Evolutionary conservation across 495 filamentous ascomycete genomes (phyloP).

Genomic region (Penicillium bialowiezense): DNA sequence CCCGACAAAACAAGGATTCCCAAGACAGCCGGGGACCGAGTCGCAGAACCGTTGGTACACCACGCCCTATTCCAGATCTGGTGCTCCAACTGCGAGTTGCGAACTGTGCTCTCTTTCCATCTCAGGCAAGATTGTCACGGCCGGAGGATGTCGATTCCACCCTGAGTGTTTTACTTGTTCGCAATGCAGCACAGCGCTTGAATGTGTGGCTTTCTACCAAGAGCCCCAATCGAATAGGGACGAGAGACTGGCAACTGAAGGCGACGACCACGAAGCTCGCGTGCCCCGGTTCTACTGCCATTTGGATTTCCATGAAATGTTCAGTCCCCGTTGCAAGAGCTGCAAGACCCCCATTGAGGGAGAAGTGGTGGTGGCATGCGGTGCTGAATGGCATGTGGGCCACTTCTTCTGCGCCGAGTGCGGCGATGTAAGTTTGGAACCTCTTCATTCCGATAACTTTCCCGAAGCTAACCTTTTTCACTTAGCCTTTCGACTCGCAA

Average conservation of each 20-base stretch:
- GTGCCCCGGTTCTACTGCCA: conserved; percentile 90
- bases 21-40: conserved; percentile 23
- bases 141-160: conserved; percentile 81
- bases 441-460: no score
- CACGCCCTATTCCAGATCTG: conserved; percentile 52
- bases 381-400: conserved; percentile 92
- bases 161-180: conserved; percentile 91
- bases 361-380: conserved; percentile 89
- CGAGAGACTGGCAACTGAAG: conserved; percentile 60
- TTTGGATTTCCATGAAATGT: conserved; percentile 94
- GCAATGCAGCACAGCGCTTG: conserved; percentile 81
- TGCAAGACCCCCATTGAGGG: conserved; percentile 99
- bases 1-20: conserved; percentile 13
- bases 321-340: conserved; percentile 88
- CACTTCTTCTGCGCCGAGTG: conserved; percentile 99
- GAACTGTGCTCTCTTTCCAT: conserved; percentile 81
- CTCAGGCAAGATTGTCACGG: conserved; percentile 83
- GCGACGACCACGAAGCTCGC: conserved; percentile 55
- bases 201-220: conserved; percentile 93
- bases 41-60: conserved; percentile 36
- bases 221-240: conserved; percentile 71
- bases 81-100: conserved; percentile 69
- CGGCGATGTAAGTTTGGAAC: conserved; percentile 70
- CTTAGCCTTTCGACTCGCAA: conserved; percentile 68
- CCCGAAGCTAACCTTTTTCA: neutral